Conservation (phyloP, 257 asterid species). For the Nicotiana attenuata region DNA sequence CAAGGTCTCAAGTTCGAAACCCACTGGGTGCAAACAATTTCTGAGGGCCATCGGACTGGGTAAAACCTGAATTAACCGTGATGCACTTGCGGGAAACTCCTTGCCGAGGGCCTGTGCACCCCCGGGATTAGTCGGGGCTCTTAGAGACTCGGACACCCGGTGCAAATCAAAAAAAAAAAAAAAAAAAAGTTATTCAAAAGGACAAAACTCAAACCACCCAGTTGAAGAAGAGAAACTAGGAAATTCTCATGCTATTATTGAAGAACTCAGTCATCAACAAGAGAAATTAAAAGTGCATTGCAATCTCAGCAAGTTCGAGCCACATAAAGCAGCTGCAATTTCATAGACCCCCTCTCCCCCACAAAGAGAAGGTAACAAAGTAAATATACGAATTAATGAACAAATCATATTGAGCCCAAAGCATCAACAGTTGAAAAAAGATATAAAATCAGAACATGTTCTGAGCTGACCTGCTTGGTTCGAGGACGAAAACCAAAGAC, state of each 20-base stretch:
- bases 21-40: no score
- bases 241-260: not conserved
- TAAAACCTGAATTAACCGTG: no score
- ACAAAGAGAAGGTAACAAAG: not conserved
- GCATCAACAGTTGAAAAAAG: conserved; percentile 5
- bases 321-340: conserved; percentile 6
- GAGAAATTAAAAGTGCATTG: conserved; percentile 4
- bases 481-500: conserved; percentile 93
- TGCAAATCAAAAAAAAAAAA: no score
- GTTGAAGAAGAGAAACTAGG: not conserved
- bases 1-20: no score
- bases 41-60: no score
- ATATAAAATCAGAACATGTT: conserved; percentile 15
- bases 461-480: conserved; percentile 72
- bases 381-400: not conserved
- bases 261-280: not conserved
- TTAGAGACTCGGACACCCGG: no score
- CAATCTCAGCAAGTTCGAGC: not conserved
- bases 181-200: not conserved
- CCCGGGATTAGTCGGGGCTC: no score
- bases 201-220: not conserved
- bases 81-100: no score
- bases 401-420: not conserved
- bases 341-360: not conserved
- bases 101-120: no score